phyloP scores from a whole-genome alignment of 169 alveolate genomes.

The Plasmodium vinckei region DNA sequence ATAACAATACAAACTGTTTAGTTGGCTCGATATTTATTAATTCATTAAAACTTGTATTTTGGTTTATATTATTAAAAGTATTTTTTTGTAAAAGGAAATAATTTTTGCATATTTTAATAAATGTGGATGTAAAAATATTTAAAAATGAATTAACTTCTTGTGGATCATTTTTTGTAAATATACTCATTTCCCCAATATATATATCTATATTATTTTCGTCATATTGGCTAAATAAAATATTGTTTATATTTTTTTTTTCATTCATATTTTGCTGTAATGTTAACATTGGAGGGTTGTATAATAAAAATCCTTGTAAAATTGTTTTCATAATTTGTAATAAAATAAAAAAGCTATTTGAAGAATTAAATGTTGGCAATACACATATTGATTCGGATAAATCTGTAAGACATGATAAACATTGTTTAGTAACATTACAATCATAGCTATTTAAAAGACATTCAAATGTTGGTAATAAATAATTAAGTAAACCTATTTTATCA shows the following conservation, averaged over 20 bases:
- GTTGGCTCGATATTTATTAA: conserved; percentile 27
- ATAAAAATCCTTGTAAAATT: conserved; percentile 7
- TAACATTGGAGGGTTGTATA: conserved; percentile 25
- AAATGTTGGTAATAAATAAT: conserved; percentile 2
- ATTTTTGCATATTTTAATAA: conserved; percentile 40
- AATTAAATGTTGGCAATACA: conserved; percentile 11
- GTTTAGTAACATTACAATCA: conserved; percentile 37
- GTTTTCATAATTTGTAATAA: conserved; percentile 25
- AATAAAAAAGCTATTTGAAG: neutral
- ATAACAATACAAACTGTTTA: conserved; percentile 24
- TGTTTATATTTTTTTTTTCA: neutral
- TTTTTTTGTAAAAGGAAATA: conserved; percentile 46
- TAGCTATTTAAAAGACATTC: conserved; percentile 28
- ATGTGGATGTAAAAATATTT: conserved; percentile 19
- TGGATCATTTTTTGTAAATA: conserved; percentile 52
- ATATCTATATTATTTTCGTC: conserved; percentile 13
- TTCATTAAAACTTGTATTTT: conserved; percentile 21
- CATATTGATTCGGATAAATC: conserved; percentile 40
- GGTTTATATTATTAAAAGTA: conserved; percentile 4
- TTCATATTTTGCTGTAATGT: conserved; percentile 12
- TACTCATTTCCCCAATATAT: conserved; percentile 63
- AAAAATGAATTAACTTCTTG: conserved; percentile 34
- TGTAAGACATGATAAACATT: conserved; percentile 7
- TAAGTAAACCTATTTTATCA: conserved; percentile 1
- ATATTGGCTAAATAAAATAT: conserved; percentile 1